Evolutionary conservation across 2,329 filamentous ascomycete species (phyloP).

Genomic region (Xylariaceae sp.): DNA sequence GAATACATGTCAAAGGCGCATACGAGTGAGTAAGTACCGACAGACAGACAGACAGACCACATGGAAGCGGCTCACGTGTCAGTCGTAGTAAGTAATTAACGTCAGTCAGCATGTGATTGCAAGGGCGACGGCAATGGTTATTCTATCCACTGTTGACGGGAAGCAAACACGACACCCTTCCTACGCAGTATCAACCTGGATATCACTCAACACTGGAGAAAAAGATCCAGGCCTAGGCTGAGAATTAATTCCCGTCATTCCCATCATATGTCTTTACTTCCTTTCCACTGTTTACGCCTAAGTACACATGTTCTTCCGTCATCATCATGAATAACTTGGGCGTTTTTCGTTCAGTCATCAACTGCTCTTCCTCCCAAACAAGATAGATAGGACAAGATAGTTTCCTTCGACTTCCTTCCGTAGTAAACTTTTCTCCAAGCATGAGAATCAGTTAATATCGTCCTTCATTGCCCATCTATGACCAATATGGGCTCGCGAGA

Average conservation of each 20-base stretch:
- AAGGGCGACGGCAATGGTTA: too few species aligned
- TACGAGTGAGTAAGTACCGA: too few species aligned
- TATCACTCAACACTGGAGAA: conserved; percentile 7
- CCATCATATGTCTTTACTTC: conserved; percentile 2
- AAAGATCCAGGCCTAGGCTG: conserved; percentile 13
- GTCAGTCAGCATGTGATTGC: too few species aligned
- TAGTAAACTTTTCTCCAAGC: neutral
- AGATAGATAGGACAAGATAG: neutral
- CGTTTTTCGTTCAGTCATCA: conserved; percentile 1
- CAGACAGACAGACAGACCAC: too few species aligned
- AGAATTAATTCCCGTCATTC: conserved; percentile 9
- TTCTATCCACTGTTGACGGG: conserved; percentile 1
- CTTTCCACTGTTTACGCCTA: conserved; percentile 6
- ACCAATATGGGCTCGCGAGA: conserved; percentile 4
- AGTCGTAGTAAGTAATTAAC: too few species aligned
- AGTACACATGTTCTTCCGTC: conserved; percentile 11
- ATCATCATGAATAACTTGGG: conserved; percentile 15
- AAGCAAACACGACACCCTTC: conserved; percentile 4
- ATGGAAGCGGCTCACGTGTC: too few species aligned
- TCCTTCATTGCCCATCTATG: neutral
- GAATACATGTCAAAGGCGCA: too few species aligned
- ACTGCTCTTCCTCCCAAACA: neutral
- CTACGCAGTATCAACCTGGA: conserved; percentile 3
- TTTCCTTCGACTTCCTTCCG: too few species aligned
- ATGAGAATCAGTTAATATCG: neutral